Percentiles rank a stretch among this genome's conserved stretches.
Evolutionary conservation across 495 filamentous ascomycete genomes (phyloP).

Genomic region (Staphylotrichum tortipilum): DNA sequence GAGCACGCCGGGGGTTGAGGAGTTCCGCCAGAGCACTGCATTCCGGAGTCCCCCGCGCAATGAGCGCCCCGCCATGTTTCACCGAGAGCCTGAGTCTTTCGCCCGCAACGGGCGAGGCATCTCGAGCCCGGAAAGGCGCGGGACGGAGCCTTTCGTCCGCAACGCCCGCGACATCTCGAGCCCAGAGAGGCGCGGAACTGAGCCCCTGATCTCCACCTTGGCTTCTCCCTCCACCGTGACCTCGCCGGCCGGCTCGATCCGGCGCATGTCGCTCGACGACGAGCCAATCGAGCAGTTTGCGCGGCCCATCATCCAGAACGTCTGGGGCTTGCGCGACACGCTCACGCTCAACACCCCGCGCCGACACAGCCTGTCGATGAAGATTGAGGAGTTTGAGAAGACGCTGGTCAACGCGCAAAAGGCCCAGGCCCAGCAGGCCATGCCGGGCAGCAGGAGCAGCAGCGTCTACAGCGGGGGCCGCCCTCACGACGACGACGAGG

Average conservation of each 20-base stretch:
- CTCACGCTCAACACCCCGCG: conserved; percentile 24
- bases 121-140: not conserved
- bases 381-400: conserved; percentile 36
- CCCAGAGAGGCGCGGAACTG: not conserved
- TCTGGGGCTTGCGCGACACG: conserved; percentile 37
- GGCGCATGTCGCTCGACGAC: conserved; percentile 12
- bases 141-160: not conserved
- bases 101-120: not conserved
- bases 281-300: conserved; percentile 19
- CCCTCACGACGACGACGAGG: conserved; percentile 10
- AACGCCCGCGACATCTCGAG: not conserved
- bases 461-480: conserved; percentile 22
- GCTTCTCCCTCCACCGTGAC: conserved; percentile 4
- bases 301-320: conserved; percentile 32
- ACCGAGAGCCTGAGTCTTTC: conserved; percentile 1
- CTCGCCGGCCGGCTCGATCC: conserved; percentile 9
- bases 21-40: not conserved
- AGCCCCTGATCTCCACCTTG: conserved; percentile 5
- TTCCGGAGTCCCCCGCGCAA: not conserved
- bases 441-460: conserved; percentile 16
- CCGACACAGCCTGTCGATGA: conserved; percentile 36
- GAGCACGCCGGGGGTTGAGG: not conserved
- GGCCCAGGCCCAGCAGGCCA: not conserved
- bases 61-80: not conserved
- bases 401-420: conserved; percentile 18